A percentile compares a stretch with the other conserved stretches of the same genome.
These are phyloP conservation scores for Xerocomellus chrysenteron DNA, from an alignment of 768 basidiomycete species.

Conservation along the genomic window DNA sequence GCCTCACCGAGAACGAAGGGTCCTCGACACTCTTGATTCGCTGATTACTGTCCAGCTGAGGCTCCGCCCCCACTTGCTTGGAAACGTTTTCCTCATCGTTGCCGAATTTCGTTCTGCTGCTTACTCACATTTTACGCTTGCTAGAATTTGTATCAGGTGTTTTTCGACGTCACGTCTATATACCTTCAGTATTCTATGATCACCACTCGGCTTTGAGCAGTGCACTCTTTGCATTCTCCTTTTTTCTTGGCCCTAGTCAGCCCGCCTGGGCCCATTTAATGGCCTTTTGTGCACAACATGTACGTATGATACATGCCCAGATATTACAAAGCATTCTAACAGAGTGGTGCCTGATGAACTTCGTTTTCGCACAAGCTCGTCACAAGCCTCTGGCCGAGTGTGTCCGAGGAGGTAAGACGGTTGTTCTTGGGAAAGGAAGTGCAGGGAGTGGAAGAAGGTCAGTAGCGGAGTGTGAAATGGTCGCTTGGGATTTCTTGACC, in stretches of 20 bases:
- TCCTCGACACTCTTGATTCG: slow-evolving; percentile 25
- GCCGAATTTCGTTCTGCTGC: slow-evolving; percentile 11
- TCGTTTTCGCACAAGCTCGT: neutral
- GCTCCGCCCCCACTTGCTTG: neutral
- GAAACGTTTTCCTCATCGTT: neutral
- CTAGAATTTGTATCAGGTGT: slow-evolving; percentile 28
- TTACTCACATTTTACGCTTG: slow-evolving; percentile 6
- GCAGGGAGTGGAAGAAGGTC: slow-evolving; percentile 4
- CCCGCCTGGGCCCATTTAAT: slow-evolving; percentile 19
- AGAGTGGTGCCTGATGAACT: neutral
- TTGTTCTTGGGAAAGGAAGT: slow-evolving; percentile 26
- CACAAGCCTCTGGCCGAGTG: neutral
- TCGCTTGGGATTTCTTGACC: slow-evolving; percentile 25
- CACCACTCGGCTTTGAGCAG: slow-evolving; percentile 21
- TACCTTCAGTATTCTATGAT: slow-evolving; percentile 28
- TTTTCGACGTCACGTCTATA: slow-evolving; percentile 19
- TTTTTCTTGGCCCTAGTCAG: slow-evolving; percentile 12
- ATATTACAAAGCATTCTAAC: slow-evolving; percentile 16
- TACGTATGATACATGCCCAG: slow-evolving; percentile 11
- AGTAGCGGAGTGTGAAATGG: slow-evolving; percentile 36
- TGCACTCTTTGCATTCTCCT: slow-evolving; percentile 11
- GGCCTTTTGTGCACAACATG: slow-evolving; percentile 6
- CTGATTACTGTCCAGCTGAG: neutral
- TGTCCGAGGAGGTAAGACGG: slow-evolving; percentile 7
- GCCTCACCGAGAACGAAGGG: slow-evolving; percentile 33